Base-by-base conservation (phyloP, 306 rosid genomes). In the Erythrophleum fordii region DNA sequence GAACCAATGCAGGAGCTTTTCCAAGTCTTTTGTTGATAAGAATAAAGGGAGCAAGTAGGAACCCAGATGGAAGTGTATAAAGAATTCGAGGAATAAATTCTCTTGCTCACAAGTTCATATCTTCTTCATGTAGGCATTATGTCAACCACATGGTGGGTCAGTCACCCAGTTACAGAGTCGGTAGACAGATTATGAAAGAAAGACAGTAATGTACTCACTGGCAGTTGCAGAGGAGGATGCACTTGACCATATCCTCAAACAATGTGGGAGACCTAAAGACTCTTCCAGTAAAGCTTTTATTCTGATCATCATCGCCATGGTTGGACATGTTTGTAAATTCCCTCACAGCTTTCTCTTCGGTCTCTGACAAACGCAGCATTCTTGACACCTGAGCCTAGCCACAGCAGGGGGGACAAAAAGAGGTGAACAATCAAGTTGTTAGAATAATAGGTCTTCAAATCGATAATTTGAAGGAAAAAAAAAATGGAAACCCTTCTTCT, bases 231-330 rank as follows among this genome's bases (percentile, higher is more conserved):
- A 88, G 92, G 8, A 88, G 88, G 8, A 88, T 73, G 75, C 92
- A 88, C 78, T 88, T 88, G 31, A 88, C 87, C 92, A 88, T 86
- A 48, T 88, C 92, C 85, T 88, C 92, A 46, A 86, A 88, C 75
- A 88, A 73, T 1, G 89, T 68, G 45, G 92, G 88, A 53, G 90
- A 86, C 84, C 90, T 82, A 69, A 88, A 88, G 13, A 86, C 85
- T 68, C 89, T 82, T 48, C 87, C 92, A 1, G 10, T 14, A 37
- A 81, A 81, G 71, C 77, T 72, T 69, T 45, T 29, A 67, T 49
- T 55, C 29, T 31, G 44, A 60, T 42, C 75, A 20, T 44, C 80
- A 11, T 1, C 65, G 2, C 41, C 73, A 56, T 68, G 13, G 68
- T 5, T 9, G 48, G 2, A 41, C 62, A 79, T 41, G 22, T 66